Evolutionary conservation across 345 rosid species (phyloP), one percentile per base, ranked within the genome.

Genomic region (Dipteronia sinensis): DNA sequence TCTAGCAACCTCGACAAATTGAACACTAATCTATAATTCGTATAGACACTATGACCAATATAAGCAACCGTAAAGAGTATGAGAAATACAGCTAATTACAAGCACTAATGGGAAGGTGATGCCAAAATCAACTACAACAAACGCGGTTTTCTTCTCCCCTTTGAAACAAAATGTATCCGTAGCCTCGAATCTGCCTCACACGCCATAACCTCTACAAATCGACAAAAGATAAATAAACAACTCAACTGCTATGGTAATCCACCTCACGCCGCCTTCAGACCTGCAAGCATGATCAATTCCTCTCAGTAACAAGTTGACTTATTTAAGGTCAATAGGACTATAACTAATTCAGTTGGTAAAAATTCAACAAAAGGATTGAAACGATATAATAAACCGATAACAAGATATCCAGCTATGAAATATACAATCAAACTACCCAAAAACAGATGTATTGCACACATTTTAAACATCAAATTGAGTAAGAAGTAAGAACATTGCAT

Each of bases 21-120:
- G 65, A 67, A 71, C 69, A 72, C 85, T 70, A 58, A 55, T 59
- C 72, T 78, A 46, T 40, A 59, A 12, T 77, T 73, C 17, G 9
- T 69, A 69, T 69, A 23, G 4, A 58, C 63, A 16, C 55, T n/a
- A 40, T 34, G 38, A 34, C 38, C 75, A 38, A 2, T 16, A 47
- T 9, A 42, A 3, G 0, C 6, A 10, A 12, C 8, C 2, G 7
- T 20, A 13, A 51, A 2, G 20, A 70, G 59, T 49, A 44, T 1
- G 61, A 66, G 16, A 67, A 65, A 34, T 53, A 22, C 34, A 55
- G 7, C 62, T 66, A 66, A 53, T 66, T 75, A 75, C 78, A 75
- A 49, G 22, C 64, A 75, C 49, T 65, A 27, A 27, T 17, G 61
- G 77, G 29, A 74, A 73, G 68, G 42, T 42, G 58, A 38, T 25